Conservation (phyloP, 257 asterid species). For the Eustoma russellianum region DNA sequence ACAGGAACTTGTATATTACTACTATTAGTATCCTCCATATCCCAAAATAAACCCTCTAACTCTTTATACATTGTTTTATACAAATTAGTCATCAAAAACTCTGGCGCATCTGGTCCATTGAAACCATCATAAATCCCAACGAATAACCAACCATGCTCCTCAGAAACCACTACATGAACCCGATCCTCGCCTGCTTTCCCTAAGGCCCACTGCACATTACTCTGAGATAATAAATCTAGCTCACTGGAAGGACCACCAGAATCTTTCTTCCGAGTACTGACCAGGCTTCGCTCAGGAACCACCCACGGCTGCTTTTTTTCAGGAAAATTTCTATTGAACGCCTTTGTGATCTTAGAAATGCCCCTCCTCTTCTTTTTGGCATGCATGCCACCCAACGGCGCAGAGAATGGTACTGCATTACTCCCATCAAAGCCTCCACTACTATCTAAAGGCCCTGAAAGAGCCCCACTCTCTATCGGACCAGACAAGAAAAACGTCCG, state of each 20-base stretch:
- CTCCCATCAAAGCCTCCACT: conserved; percentile 22
- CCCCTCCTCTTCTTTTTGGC: conserved; percentile 67
- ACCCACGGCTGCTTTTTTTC: conserved; percentile 47
- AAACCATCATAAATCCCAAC: conserved; percentile 97
- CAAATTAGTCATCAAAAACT: conserved; percentile 79
- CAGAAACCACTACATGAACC: conserved; percentile 93
- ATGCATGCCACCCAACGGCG: conserved; percentile 70
- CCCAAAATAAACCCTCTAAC: conserved; percentile 96
- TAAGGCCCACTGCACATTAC: conserved; percentile 86
- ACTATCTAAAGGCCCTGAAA: conserved; percentile 79
- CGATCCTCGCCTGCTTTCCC: conserved; percentile 99
- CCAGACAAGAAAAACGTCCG: conserved; percentile 94
- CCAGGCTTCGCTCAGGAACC: conserved; percentile 74
- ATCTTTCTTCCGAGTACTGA: conserved; percentile 49
- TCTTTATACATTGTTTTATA: conserved; percentile 80
- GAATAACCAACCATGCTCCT: conserved; percentile 89
- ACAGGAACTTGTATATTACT: conserved; percentile 23
- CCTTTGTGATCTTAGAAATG: conserved; percentile 61
- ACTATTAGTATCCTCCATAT: conserved; percentile 28
- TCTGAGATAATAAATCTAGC: conserved; percentile 37
- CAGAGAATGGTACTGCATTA: conserved; percentile 67
- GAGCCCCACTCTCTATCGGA: conserved; percentile 91
- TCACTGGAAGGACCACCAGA: conserved; percentile 25
- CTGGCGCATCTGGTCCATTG: conserved; percentile 98
- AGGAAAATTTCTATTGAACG: conserved; percentile 63